Percentiles rank a stretch among this genome's conserved stretches.
phyloP scores from a whole-genome alignment of 2,329 filamentous ascomycete genomes.

The Ceratocystis ficicola region DNA sequence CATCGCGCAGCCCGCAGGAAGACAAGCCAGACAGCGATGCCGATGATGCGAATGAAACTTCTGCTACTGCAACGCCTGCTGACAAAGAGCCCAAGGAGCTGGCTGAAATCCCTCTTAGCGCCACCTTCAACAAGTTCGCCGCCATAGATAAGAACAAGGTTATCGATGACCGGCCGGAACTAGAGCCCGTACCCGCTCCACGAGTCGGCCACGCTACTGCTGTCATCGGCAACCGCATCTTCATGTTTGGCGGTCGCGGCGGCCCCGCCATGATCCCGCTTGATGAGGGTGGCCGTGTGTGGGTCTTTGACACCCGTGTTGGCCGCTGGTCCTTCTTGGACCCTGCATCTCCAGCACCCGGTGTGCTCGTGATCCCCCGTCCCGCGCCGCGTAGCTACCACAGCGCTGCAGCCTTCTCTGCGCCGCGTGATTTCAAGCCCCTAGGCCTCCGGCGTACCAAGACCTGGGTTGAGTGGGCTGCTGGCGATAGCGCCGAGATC shows the following conservation, averaged over 20 bases:
- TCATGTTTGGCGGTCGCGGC: conserved; percentile 69
- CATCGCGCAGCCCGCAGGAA: neutral
- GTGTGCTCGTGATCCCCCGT: conserved; percentile 31
- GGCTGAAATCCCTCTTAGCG: conserved; percentile 34
- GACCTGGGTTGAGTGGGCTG: conserved; percentile 45
- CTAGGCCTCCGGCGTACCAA: conserved; percentile 31
- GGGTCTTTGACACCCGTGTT: conserved; percentile 59
- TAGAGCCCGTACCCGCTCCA: conserved; percentile 46
- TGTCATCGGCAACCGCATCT: conserved; percentile 56
- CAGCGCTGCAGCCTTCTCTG: conserved; percentile 44
- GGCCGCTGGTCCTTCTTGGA: conserved; percentile 52
- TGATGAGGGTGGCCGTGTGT: conserved; percentile 61
- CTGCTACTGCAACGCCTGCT: neutral
- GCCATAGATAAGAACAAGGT: conserved; percentile 33
- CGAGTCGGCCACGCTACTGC: conserved; percentile 63
- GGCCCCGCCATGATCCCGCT: conserved; percentile 57
- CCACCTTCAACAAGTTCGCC: conserved; percentile 25
- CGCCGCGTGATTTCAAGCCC: conserved; percentile 41
- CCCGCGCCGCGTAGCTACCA: conserved; percentile 64
- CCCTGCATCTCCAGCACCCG: conserved; percentile 39
- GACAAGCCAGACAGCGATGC: conserved; percentile 24
- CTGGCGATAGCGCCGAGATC: conserved; percentile 42
- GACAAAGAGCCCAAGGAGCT: conserved; percentile 27
- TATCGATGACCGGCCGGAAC: conserved; percentile 24
- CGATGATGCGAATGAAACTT: neutral